Evolutionary conservation across 495 filamentous ascomycete species (phyloP).

Genomic region (Evernia prunastri): DNA sequence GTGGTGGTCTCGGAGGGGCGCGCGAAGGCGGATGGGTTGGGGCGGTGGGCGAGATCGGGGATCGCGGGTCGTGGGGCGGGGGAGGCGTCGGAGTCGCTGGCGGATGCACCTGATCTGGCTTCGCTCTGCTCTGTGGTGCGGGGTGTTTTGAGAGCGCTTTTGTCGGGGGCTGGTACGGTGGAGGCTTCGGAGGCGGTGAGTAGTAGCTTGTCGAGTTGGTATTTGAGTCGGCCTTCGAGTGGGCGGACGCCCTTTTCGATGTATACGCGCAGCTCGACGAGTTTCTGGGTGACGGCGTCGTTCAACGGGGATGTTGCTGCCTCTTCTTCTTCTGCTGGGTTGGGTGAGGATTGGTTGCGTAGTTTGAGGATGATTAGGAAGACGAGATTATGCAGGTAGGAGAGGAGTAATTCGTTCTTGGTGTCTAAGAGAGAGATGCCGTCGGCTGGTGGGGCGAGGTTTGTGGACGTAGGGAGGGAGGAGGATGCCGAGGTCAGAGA

Average conservation of each 20-base stretch:
- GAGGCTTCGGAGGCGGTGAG: constrained; percentile 76
- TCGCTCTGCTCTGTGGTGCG: constrained; percentile 20
- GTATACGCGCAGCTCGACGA: constrained; percentile 79
- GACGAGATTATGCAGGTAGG: constrained; percentile 90
- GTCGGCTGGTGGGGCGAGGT: constrained; percentile 59
- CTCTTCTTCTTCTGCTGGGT: constrained; percentile 31
- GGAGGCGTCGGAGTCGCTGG: constrained; percentile 34
- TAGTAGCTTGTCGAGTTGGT: constrained; percentile 85
- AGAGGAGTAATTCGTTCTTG: constrained; percentile 91
- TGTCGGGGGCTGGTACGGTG: constrained; percentile 20
- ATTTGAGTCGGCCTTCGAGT: constrained; percentile 76
- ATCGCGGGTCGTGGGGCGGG: constrained; percentile 40
- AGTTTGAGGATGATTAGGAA: constrained; percentile 82
- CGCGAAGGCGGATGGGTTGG: constrained; percentile 55
- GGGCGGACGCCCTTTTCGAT: constrained; percentile 86
- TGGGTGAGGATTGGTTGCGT: constrained; percentile 42
- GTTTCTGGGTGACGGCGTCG: constrained; percentile 66
- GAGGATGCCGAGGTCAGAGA: constrained; percentile 56
- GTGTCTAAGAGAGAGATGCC: constrained; percentile 91
- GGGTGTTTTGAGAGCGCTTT: constrained; percentile 24
- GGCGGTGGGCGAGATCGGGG: constrained; percentile 62
- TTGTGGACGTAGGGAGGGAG: constrained; percentile 51
- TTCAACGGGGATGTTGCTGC: constrained; percentile 24
- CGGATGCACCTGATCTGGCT: constrained; percentile 29
- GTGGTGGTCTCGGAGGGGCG: constrained; percentile 30